Conservation (phyloP, 148 eudicot species). For the Salicornia ramosissima region DNA sequence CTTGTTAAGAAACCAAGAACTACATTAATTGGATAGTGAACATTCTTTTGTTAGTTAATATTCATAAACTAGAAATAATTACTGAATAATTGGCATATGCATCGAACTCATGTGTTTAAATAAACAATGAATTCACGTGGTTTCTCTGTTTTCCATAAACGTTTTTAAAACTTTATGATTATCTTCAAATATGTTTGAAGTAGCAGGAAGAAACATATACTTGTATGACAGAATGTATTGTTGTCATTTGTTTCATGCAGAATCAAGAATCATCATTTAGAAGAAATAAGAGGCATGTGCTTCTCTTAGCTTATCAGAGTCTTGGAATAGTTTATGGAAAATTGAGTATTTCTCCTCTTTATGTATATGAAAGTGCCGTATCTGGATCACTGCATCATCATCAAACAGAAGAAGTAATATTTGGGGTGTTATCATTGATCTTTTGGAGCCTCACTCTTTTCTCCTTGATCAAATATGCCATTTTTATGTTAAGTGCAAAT, state of each 20-base stretch:
- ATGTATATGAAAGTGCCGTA: slow-evolving; percentile 43
- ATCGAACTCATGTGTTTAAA: no score
- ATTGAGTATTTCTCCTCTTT: slow-evolving; percentile 47
- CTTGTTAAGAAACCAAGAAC: no score
- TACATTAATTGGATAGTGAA: no score
- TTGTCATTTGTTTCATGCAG: slow-evolving; percentile 18
- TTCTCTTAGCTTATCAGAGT: slow-evolving; percentile 48
- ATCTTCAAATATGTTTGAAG: background rate
- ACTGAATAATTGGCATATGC: no score
- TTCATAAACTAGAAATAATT: no score
- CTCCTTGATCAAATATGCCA: slow-evolving; percentile 40
- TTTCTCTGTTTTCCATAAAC: background rate
- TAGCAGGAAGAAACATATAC: no score
- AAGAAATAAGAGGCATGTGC: slow-evolving; percentile 24
- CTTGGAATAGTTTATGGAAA: slow-evolving; percentile 48
- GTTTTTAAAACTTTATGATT: background rate
- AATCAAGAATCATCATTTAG: slow-evolving; percentile 17
- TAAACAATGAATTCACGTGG: no score
- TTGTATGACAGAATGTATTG: background rate
- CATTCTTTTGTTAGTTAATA: no score
- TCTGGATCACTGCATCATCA: slow-evolving; percentile 31
- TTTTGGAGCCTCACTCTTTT: slow-evolving; percentile 53
- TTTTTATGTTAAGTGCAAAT: slow-evolving; percentile 37
- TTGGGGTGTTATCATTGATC: slow-evolving; percentile 46
- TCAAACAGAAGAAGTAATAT: slow-evolving; percentile 36